Base-by-base conservation (phyloP, 768 basidiomycete species). In the Hericium alpestre region DNA sequence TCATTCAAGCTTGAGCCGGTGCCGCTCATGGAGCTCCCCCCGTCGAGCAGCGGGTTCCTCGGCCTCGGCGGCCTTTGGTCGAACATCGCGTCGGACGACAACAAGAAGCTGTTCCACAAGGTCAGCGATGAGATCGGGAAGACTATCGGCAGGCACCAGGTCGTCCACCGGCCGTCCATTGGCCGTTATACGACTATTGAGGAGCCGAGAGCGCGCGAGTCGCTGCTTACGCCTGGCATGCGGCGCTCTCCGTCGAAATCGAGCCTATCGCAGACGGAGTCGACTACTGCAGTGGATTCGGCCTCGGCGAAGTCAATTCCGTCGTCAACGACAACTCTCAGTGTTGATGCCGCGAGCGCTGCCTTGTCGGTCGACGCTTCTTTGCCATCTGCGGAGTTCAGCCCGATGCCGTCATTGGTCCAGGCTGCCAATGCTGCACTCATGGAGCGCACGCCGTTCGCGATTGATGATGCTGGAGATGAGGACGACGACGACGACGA, bases 111-210 rank as follows among this genome's bases (percentile, higher is more conserved):
- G 48, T 90, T 97, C 74, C 87, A 97, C 72, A 85, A 86, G 66
- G 76, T 97, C 64, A 92, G 90, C 12, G 95, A 99, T 68, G 92
- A 93, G 63, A 82, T 99, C 57, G 95, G 94, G 2, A 90, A 91
- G 69, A 87, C 92, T 0, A 87, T 99, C 48, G 95, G 95, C 43
- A 91, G 86, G 64, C 95, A 98, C 65, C 89, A 92, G 74, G 82
- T 90, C 56, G 74, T 84, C 50, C 82, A 87, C 62, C 78, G 79
- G 59, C 93, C 95, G 3, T 84, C 90, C 2, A 89, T 99, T 59
- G 90, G 93, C 15, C 82, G 94, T 64, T 82, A 84, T 67, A 91
- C 87, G 43, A 81, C 82, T 58, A 72, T 92, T 41, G 84, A 92
- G 64, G 94, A 97, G 66, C 90, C 93, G 7, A 88, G 88, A 63